phyloP scores from a whole-genome alignment of 148 eudicot species.

The Chenopodium quinoa region DNA sequence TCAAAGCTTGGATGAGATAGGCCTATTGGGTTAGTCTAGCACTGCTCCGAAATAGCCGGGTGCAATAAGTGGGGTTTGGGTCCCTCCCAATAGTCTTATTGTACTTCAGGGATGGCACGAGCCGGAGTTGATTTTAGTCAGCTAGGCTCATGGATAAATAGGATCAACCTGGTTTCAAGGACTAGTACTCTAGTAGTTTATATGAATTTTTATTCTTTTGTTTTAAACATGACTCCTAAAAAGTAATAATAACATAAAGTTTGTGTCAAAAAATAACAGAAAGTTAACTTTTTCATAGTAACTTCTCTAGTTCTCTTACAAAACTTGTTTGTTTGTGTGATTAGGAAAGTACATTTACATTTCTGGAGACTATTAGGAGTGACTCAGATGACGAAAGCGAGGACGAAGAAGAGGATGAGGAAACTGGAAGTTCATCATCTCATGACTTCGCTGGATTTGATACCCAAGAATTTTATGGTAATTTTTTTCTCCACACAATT shows the following conservation, averaged over 20 bases:
- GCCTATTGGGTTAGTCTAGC: not conserved
- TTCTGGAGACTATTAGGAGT: conserved; percentile 32
- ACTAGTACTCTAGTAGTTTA: not conserved
- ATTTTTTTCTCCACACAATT: not conserved
- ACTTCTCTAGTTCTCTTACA: not conserved
- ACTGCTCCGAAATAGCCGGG: not conserved
- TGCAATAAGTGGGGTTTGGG: no score
- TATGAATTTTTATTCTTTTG: no score
- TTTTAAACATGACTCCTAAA: not conserved
- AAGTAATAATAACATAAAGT: no score
- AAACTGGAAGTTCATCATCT: conserved; percentile 29
- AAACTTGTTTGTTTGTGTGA: not conserved
- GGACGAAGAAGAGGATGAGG: conserved; percentile 25
- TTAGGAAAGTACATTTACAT: conserved; percentile 38
- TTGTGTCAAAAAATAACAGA: not conserved
- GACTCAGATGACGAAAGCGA: conserved; percentile 25
- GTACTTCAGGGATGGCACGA: not conserved
- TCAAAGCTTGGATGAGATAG: not conserved
- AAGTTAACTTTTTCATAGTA: not conserved
- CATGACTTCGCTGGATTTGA: conserved; percentile 20
- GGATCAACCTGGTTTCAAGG: no score
- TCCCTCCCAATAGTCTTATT: not conserved
- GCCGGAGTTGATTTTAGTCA: not conserved
- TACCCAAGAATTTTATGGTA: conserved; percentile 36
- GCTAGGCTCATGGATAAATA: not conserved